Evolutionary conservation across 352 stramenopile genomes (phyloP).

Genomic region (Phytopythium vexans): DNA sequence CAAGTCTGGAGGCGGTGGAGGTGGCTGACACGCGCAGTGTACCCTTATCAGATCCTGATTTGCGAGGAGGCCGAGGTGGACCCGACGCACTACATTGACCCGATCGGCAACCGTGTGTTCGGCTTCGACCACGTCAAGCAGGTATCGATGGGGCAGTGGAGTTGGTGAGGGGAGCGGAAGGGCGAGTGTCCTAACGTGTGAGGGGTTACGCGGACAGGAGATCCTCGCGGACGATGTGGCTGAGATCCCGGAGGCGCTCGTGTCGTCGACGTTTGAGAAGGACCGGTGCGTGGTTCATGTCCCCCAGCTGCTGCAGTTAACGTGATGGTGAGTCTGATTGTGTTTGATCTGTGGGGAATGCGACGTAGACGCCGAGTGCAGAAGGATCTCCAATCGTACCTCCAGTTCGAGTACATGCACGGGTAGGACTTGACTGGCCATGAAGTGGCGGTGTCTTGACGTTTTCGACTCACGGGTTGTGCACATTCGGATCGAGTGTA

Average conservation of each 20-base stretch:
- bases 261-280: constrained; percentile 54
- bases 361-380: constrained; percentile 39
- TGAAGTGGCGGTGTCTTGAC: background rate
- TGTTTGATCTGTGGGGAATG: constrained; percentile 5
- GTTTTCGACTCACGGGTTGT: background rate
- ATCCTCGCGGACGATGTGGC: constrained; percentile 49
- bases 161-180: too few species aligned
- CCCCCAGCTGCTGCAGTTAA: constrained; percentile 1
- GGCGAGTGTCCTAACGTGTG: too few species aligned
- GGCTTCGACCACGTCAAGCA: constrained; percentile 88
- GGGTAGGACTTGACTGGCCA: constrained; percentile 13
- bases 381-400: constrained; percentile 73
- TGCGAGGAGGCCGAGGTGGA: constrained; percentile 83
- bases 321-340: constrained; percentile 2
- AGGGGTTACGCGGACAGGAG: constrained; percentile 15
- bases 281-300: constrained; percentile 44
- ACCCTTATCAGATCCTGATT: constrained; percentile 62
- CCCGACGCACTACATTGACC: constrained; percentile 80
- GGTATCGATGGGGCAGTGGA: constrained; percentile 8
- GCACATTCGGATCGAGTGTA: constrained; percentile 10
- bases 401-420: constrained; percentile 86
- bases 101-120: constrained; percentile 66
- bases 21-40: constrained; percentile 2
- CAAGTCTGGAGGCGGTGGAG: background rate
- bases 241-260: constrained; percentile 31